Base-by-base conservation (phyloP, 768 basidiomycete species). In the Amanita phalloides region DNA sequence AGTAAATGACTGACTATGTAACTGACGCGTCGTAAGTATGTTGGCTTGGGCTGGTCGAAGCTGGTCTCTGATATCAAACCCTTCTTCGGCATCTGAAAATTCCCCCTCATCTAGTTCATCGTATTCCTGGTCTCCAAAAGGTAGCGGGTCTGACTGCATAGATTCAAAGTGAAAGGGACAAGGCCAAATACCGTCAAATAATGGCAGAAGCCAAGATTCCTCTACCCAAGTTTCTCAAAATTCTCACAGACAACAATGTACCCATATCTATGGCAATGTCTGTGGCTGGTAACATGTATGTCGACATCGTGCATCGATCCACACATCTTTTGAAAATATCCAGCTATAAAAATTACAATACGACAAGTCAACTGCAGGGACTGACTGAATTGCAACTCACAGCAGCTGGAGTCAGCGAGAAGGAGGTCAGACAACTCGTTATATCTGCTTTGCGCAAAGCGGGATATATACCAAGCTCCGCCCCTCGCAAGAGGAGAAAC, bases 301-400 rank as follows among this genome's bases (percentile, higher is more conserved):
- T 49, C 3, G 4, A 35, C 10, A 21, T 42, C 11, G 10, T n/a
- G 44, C 25, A 8, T 26, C 25, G 13, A 13, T 23, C 3, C 23
- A 0, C 41, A 42, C 23, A 21, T 7, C 21, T 3, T 21, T 42
- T 42, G 20, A 33, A 33, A 42, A 11, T 23, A 42, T 42, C 41
- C 20, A 90, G 88, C 56, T 90, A 86, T 66, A 88, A 85, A 60
- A 71, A 79, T 21, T 75, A 74, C 60, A 83, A 81, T 58, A 84
- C 87, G 0, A 74, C 78, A 4, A 63, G 72, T 14, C 70, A 74
- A 56, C 75, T 92, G 7, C 63, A 67, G 1, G 70, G 71, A 49
- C 68, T 93, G 32, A 80, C 76, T 26, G 79, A 88, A 47, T 55
- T 68, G 10, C 81, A 80, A 59, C 72, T 93, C 20, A 66, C 68